A percentile compares a stretch with the other conserved stretches of the same genome.
Conservation (phyloP, 768 basidiomycete species). For the Mycena chlorophos region DNA sequence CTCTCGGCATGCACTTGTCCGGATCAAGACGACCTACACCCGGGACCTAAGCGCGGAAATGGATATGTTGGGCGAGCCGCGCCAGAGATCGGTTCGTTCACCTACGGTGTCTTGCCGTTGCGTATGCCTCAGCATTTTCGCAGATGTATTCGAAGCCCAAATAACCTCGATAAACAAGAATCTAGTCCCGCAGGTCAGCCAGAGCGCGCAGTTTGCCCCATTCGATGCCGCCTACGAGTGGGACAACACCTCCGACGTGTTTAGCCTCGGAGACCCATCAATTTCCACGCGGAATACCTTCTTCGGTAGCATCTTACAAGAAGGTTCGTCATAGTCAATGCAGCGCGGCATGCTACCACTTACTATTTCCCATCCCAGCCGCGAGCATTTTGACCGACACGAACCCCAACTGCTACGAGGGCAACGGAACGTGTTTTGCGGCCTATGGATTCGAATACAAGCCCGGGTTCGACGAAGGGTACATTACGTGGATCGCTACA, state of each 20-base stretch:
- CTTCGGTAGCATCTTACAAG: conserved; percentile 42
- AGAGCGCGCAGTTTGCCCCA: conserved; percentile 29
- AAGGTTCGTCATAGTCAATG: neutral
- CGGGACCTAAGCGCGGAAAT: conserved; percentile 76
- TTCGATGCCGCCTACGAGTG: conserved; percentile 50
- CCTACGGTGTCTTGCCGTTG: neutral
- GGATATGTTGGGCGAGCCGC: conserved; percentile 81
- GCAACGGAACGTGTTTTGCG: conserved; percentile 48
- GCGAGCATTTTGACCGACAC: conserved; percentile 57
- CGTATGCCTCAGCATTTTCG: neutral
- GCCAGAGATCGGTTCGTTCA: conserved; percentile 67
- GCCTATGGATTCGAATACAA: conserved; percentile 65
- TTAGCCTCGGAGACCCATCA: conserved; percentile 44
- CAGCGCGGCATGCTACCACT: neutral
- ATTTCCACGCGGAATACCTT: conserved; percentile 49
- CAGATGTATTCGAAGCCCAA: conserved; percentile 77
- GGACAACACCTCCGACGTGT: conserved; percentile 47
- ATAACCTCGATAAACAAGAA: conserved; percentile 52
- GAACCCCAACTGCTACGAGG: conserved; percentile 56
- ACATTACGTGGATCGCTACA: conserved; percentile 65
- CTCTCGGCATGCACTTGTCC: conserved; percentile 86
- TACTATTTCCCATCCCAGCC: conserved; percentile 51
- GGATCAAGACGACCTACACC: conserved; percentile 66
- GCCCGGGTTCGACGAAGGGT: conserved; percentile 45
- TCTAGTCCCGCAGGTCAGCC: conserved; percentile 79